A percentile compares a stretch with the other conserved stretches of the same genome.
Conservation (phyloP, 257 asterid genomes). For the Solanum ossicruentum region DNA sequence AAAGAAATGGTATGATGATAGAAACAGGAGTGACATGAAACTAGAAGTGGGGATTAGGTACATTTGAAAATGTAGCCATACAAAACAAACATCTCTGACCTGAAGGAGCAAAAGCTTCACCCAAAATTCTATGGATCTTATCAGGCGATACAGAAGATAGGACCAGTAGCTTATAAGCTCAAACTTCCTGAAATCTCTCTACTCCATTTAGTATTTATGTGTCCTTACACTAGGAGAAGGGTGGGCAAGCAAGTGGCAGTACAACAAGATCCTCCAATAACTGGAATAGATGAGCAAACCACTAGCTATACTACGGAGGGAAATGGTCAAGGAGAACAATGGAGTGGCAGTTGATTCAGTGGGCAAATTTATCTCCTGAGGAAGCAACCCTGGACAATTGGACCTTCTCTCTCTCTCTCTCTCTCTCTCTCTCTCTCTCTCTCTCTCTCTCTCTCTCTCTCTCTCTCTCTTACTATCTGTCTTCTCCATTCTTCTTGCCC, state of each 20-base stretch:
- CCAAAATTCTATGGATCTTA: background rate
- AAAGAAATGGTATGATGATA: background rate
- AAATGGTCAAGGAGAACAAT: background rate
- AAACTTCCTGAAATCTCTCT: background rate
- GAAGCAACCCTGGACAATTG: background rate
- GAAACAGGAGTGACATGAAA: background rate
- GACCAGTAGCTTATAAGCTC: background rate
- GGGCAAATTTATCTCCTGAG: background rate
- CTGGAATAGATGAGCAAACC: background rate
- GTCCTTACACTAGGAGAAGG: background rate
- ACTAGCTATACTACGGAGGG: background rate
- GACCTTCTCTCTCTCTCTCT: background rate
- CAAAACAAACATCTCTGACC: background rate
- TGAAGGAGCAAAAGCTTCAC: background rate
- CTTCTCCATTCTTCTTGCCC: background rate
- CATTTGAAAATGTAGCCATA: background rate
- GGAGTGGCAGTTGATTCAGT: background rate
- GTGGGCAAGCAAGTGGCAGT: background rate
- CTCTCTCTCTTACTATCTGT: background rate
- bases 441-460: background rate
- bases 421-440: background rate
- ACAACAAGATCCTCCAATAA: background rate
- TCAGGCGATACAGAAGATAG: background rate
- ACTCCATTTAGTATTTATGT: background rate
- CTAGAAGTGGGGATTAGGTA: background rate